Conservation (phyloP, 2,329 filamentous ascomycete genomes). For the Fusarium equiseti region DNA sequence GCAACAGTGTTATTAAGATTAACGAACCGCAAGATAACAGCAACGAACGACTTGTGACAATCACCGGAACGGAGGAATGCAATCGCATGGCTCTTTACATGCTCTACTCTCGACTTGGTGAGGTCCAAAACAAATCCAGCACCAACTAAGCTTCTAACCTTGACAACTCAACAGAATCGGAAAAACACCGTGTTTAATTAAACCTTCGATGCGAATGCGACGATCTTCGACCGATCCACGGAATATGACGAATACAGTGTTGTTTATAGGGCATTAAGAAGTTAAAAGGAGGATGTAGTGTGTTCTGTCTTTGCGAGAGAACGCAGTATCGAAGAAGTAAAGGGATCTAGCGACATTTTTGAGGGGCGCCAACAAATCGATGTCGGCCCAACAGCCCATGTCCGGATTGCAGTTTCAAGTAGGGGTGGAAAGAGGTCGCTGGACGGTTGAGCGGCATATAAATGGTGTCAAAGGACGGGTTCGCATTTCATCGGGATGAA, state of each 20-base stretch:
- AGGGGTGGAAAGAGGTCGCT: constrained; percentile 22
- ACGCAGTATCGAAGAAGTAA: constrained; percentile 5
- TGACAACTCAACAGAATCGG: constrained; percentile 54
- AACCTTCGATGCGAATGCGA: constrained; percentile 23
- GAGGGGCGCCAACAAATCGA: constrained; percentile 9
- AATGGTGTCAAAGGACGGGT: constrained; percentile 50
- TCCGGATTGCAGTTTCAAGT: constrained; percentile 15
- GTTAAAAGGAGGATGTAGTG: constrained; percentile 40
- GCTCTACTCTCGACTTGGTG: constrained; percentile 97
- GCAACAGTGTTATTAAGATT: constrained; percentile 99
- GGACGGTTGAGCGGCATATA: constrained; percentile 45
- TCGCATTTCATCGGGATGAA: constrained; percentile 48
- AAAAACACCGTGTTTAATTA: constrained; percentile 59
- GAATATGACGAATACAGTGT: constrained; percentile 22
- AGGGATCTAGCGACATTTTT: constrained; percentile 1
- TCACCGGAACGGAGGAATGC: constrained; percentile 97
- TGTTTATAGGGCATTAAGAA: constrained; percentile 21
- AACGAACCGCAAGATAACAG: constrained; percentile 99
- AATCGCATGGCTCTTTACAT: constrained; percentile 99
- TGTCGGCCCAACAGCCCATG: constrained; percentile 1
- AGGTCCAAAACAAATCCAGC: constrained; percentile 53
- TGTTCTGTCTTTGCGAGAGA: constrained; percentile 24
- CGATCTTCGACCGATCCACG: constrained; percentile 23
- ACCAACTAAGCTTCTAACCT: constrained; percentile 48
- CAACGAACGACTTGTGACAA: constrained; percentile 96